These are phyloP conservation scores for Roridomyces roridus DNA, from an alignment of 768 basidiomycete species.

Conservation along the genomic window DNA sequence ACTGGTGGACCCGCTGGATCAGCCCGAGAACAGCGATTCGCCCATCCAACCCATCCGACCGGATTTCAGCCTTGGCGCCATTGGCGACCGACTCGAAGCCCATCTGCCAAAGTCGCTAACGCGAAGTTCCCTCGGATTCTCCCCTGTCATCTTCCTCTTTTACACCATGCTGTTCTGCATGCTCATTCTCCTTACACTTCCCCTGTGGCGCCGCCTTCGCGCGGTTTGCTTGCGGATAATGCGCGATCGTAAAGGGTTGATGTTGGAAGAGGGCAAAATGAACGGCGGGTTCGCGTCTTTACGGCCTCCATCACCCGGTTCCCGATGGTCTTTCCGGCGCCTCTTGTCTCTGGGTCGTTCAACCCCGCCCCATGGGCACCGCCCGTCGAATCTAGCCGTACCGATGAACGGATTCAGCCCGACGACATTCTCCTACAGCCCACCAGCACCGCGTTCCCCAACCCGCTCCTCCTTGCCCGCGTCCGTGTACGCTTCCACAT, in stretches of 20 bases:
- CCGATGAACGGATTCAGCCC: constrained; percentile 32
- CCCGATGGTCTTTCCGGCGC: constrained; percentile 41
- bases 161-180: constrained; percentile 52
- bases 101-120: constrained; percentile 70
- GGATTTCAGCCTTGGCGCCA: constrained; percentile 57
- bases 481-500: constrained; percentile 44
- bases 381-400: constrained; percentile 30
- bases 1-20: constrained; percentile 76
- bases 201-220: constrained; percentile 64
- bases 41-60: constrained; percentile 71
- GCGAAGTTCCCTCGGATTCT: constrained; percentile 73
- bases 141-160: constrained; percentile 66
- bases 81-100: constrained; percentile 70
- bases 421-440: constrained; percentile 14
- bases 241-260: constrained; percentile 44
- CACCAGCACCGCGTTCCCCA: constrained; percentile 38
- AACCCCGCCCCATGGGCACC: constrained; percentile 30
- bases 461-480: constrained; percentile 44
- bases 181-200: constrained; percentile 52
- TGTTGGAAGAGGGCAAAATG: constrained; percentile 59
- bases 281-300: constrained; percentile 22
- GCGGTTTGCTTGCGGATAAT: constrained; percentile 51
- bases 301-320: constrained; percentile 40
- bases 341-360: constrained; percentile 36
- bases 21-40: constrained; percentile 55